Evolutionary conservation across 192 early-diverging fungal species (phyloP).

Genomic region (Backusella liffmaniae): DNA sequence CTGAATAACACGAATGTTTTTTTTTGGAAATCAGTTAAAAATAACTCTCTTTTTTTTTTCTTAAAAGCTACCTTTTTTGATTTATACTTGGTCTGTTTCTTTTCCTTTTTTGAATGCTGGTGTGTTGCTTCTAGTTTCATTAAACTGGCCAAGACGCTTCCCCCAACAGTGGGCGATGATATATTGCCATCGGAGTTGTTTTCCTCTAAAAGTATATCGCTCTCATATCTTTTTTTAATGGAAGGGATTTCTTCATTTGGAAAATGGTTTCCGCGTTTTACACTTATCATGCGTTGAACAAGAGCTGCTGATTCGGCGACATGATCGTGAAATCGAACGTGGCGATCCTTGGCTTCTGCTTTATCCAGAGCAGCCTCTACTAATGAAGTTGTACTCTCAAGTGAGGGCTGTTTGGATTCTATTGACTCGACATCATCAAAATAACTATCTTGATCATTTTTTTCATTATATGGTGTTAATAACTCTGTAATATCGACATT

Average conservation of each 20-base stretch:
- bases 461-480: background rate
- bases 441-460: background rate
- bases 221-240: background rate
- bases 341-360: constrained; percentile 22
- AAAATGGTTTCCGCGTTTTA: background rate
- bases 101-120: background rate
- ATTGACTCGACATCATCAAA: background rate
- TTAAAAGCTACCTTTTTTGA: constrained; percentile 10
- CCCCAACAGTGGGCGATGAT: constrained; percentile 11
- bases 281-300: constrained; percentile 27
- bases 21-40: background rate
- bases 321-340: constrained; percentile 27
- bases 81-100: background rate
- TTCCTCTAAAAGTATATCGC: background rate
- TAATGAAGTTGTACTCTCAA: constrained; percentile 2
- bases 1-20: background rate
- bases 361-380: constrained; percentile 27
- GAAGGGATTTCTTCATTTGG: background rate
- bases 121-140: constrained; percentile 34
- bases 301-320: constrained; percentile 33
- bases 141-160: constrained; percentile 24
- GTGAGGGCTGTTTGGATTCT: background rate
- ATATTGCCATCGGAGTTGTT: background rate
- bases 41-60: background rate
- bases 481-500: background rate